Evolutionary conservation across 1,139 yeast genomes (phyloP).

Genomic region (Lodderomyces theae): DNA sequence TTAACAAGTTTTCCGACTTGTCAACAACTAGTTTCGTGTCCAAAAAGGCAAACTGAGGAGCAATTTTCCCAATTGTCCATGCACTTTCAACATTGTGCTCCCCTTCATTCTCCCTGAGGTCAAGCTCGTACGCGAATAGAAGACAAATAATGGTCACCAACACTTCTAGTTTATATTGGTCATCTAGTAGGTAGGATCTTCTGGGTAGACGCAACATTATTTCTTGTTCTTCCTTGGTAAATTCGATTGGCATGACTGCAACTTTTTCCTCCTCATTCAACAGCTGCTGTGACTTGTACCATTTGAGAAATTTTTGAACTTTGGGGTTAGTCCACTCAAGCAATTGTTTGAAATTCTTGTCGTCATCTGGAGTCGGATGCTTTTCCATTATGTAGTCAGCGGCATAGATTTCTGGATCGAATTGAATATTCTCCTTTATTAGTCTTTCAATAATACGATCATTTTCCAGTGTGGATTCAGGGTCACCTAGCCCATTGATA

Average conservation of each 20-base stretch:
- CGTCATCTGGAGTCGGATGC: conserved; percentile 54
- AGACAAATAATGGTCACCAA: conserved; percentile 63
- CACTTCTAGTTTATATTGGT: conserved; percentile 42
- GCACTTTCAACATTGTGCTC: conserved; percentile 85
- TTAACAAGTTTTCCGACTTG: conserved; percentile 30
- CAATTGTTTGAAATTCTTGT: conserved; percentile 50
- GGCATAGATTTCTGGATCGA: conserved; percentile 86
- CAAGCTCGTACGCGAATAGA: conserved; percentile 73
- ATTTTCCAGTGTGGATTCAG: conserved; percentile 57
- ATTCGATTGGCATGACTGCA: conserved; percentile 43
- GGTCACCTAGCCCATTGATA: conserved; percentile 80
- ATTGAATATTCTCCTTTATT: conserved; percentile 69
- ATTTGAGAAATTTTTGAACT: conserved; percentile 41
- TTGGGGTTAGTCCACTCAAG: conserved; percentile 58
- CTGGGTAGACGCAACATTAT: conserved; percentile 68
- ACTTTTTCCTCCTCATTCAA: conserved; percentile 22
- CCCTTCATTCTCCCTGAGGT: conserved; percentile 70
- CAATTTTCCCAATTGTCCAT: conserved; percentile 86
- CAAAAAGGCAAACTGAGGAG: conserved; percentile 72
- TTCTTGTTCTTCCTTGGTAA: conserved; percentile 60
- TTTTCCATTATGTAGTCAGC: conserved; percentile 71
- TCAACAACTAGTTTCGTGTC: conserved; percentile 51
- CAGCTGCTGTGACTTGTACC: conserved; percentile 43
- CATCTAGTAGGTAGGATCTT: conserved; percentile 54
- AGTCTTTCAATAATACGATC: conserved; percentile 66